Evolutionary conservation across 352 stramenopile species (phyloP).

Genomic region (Saprolegnia parasitica): DNA sequence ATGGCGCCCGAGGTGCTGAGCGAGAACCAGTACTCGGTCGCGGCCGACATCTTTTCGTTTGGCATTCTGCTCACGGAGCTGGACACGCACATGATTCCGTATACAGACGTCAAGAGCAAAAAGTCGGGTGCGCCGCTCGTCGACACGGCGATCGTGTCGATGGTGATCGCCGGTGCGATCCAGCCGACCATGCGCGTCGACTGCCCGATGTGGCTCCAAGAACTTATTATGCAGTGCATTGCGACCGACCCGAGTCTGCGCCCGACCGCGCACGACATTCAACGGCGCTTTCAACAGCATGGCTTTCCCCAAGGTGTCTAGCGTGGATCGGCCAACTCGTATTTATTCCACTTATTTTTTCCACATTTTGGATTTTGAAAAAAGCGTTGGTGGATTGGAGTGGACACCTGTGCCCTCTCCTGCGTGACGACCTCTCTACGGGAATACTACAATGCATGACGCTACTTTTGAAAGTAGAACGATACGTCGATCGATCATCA

Average conservation of each 20-base stretch:
- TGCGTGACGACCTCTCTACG: too few relatives aligned
- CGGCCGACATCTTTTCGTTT: conserved; percentile 59
- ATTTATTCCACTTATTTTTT: too few relatives aligned
- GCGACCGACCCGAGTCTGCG: conserved; percentile 35
- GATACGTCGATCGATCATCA: too few relatives aligned
- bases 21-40: conserved; percentile 44
- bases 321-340: too few relatives aligned
- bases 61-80: conserved; percentile 54
- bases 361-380: too few relatives aligned
- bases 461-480: too few relatives aligned
- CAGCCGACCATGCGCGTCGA: conserved; percentile 34
- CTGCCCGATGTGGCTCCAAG: conserved; percentile 38
- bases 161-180: conserved; percentile 37
- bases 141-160: conserved; percentile 45
- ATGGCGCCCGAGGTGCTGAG: conserved; percentile 55
- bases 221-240: conserved; percentile 38
- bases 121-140: conserved; percentile 35
- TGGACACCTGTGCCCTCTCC: too few relatives aligned
- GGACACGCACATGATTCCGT: conserved; percentile 51
- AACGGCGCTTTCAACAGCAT: not conserved
- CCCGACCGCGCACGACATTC: conserved; percentile 32
- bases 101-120: conserved; percentile 37
- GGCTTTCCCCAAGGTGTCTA: not conserved
- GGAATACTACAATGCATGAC: too few relatives aligned
- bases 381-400: too few relatives aligned